These are phyloP conservation scores for Casuarina cunninghamiana DNA, from an alignment of 306 rosid species.

Conservation along the genomic window DNA sequence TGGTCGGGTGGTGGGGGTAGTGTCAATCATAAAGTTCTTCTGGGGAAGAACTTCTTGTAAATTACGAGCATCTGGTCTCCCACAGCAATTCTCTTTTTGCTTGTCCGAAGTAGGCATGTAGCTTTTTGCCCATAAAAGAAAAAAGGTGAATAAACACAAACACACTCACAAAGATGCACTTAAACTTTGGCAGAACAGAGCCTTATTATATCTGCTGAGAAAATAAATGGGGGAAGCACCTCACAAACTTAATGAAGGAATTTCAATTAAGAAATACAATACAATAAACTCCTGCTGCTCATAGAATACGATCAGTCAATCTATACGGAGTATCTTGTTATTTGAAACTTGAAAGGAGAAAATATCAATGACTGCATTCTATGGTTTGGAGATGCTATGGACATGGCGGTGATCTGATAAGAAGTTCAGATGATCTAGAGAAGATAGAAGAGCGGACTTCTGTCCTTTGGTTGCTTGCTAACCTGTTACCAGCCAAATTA, in stretches of 20 bases:
- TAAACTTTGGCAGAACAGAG: neutral
- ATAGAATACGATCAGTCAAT: slow-evolving; percentile 24
- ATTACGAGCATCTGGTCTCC: neutral
- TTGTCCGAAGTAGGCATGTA: no score
- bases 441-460: slow-evolving; percentile 80
- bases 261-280: neutral
- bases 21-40: neutral
- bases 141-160: no score
- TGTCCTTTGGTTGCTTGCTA: slow-evolving; percentile 48
- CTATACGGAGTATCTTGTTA: slow-evolving; percentile 48
- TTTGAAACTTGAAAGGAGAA: slow-evolving; percentile 15
- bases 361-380: slow-evolving; percentile 10
- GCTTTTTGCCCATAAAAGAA: no score
- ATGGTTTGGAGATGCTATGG: slow-evolving; percentile 35
- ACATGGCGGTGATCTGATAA: slow-evolving; percentile 59
- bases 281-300: slow-evolving; percentile 27
- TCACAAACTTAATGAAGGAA: slow-evolving; percentile 18
- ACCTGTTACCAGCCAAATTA: slow-evolving; percentile 45
- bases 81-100: neutral
- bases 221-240: neutral
- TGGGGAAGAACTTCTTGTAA: neutral
- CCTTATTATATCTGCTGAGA: neutral
- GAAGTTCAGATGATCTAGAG: slow-evolving; percentile 83
- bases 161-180: neutral
- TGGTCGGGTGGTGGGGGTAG: neutral